Percentiles rank a stretch among this genome's conserved stretches.
These are phyloP conservation scores for Tetratostichococcus sp. DNA, from an alignment of 139 green algal genomes.

Conservation along the genomic window DNA sequence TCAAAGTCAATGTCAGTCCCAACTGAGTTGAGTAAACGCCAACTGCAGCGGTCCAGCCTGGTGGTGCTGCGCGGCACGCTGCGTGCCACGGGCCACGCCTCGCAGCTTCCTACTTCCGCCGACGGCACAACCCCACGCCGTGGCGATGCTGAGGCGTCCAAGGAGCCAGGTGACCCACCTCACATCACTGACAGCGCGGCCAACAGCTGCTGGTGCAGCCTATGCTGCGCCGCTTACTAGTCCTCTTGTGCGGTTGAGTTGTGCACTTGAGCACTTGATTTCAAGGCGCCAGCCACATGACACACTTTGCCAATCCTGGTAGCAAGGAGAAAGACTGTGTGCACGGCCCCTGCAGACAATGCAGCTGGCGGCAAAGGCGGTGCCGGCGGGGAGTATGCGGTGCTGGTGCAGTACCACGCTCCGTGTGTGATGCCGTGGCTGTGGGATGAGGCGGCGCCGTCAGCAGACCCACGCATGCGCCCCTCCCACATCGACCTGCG, in stretches of 20 bases:
- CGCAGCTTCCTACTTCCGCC: neutral
- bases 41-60: conserved; percentile 15
- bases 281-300: no score
- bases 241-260: no score
- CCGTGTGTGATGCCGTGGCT: conserved; percentile 20
- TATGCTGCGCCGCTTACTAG: no score
- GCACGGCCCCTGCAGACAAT: neutral
- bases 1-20: no score
- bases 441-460: conserved; percentile 5
- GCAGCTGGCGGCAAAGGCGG: neutral
- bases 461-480: neutral
- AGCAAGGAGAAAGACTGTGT: neutral
- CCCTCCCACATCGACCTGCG: neutral
- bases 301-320: no score
- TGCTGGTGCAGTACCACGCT: conserved; percentile 5
- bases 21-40: no score
- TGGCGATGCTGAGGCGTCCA: no score
- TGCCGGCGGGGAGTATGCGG: neutral
- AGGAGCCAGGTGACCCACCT: neutral
- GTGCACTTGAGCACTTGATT: no score
- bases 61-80: conserved; percentile 36
- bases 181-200: no score
- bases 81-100: neutral
- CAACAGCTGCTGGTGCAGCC: no score
- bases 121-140: no score